Percentiles rank a stretch among this genome's conserved stretches.
Evolutionary conservation across 768 basidiomycete species (phyloP).

Genomic region (Lactarius indigo): DNA sequence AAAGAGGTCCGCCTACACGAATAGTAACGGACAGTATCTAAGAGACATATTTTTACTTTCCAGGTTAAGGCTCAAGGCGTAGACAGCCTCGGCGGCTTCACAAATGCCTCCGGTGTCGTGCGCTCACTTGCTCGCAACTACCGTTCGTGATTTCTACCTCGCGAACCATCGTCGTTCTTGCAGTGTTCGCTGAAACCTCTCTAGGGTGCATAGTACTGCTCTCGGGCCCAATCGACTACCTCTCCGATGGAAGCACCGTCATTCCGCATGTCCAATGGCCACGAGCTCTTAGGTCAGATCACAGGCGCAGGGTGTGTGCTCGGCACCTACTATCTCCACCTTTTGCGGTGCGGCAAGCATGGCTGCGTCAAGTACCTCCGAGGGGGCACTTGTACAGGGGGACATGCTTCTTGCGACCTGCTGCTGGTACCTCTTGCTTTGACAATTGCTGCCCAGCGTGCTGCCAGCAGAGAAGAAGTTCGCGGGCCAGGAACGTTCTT

Average conservation of each 20-base stretch:
- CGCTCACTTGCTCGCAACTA: constrained; percentile 66
- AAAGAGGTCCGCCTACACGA: constrained; percentile 51
- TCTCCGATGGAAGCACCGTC: constrained; percentile 75
- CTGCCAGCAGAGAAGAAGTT: constrained; percentile 49
- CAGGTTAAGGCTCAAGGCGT: constrained; percentile 80
- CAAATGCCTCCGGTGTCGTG: constrained; percentile 69
- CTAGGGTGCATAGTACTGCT: constrained; percentile 77
- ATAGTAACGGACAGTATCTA: neutral
- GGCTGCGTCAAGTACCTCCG: constrained; percentile 30
- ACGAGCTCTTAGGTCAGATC: constrained; percentile 67
- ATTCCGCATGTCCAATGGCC: constrained; percentile 75
- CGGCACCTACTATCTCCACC: constrained; percentile 71
- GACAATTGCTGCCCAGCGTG: constrained; percentile 59
- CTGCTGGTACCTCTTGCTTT: constrained; percentile 71
- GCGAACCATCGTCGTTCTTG: neutral
- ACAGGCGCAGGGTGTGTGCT: constrained; percentile 90
- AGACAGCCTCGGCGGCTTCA: constrained; percentile 82
- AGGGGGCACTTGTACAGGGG: constrained; percentile 57
- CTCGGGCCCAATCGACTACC: constrained; percentile 76
- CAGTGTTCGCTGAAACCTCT: neutral
- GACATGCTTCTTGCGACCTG: constrained; percentile 73
- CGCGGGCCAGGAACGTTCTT: constrained; percentile 63
- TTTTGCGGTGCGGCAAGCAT: constrained; percentile 71
- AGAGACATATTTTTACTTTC: neutral
- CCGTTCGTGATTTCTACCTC: constrained; percentile 45